Evolutionary conservation across 805 yeast species (phyloP), one percentile per base, ranked within the genome.

Genomic region (Pachysolen tannophilus): DNA sequence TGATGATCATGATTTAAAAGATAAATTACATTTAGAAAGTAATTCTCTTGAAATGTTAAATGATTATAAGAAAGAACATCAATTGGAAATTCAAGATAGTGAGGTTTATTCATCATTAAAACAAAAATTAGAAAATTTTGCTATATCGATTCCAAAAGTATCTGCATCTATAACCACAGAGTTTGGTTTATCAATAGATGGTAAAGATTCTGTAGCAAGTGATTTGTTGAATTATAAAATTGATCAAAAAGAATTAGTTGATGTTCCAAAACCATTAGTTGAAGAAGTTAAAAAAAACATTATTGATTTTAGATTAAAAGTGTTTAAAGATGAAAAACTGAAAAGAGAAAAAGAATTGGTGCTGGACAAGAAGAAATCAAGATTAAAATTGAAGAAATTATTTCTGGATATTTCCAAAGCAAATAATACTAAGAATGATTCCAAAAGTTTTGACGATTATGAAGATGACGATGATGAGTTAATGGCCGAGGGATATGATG

Each of bases 201-300:
- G n/a, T n/a, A n/a, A n/a, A n/a, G n/a, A n/a, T n/a, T n/a, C n/a
- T n/a, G n/a, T n/a, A n/a, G n/a, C n/a, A n/a, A n/a, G 30, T 26
- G 30, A 33, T 4, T 37, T 32, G n/a, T 31, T 32, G 5, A 35
- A 37, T 21, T 78, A 78, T 48, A 63, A 66, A 35, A 70, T 78
- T 21, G 81, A 78, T 47, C 61, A 65, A n/a, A 56, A 60, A 30
- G 83, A 77, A 45, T 50, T 78, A 35, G 56, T 63, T 10, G 83
- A 74, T 43, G 68, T 78, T 4, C 82, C 84, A 2, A 52, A 56
- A 17, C 69, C 69, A 18, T 58, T 72, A 60, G 52, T 69, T 30
- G 78, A 74, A 15, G 58, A 56, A n/a, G 69, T 77, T 25, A 67
- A 62, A 14, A 62, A 63, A 37, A 75, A 72, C 38, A 67, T 78